Evolutionary conservation across 2,329 filamentous ascomycete genomes (phyloP).

Genomic region (Aspergillus viridinutans): DNA sequence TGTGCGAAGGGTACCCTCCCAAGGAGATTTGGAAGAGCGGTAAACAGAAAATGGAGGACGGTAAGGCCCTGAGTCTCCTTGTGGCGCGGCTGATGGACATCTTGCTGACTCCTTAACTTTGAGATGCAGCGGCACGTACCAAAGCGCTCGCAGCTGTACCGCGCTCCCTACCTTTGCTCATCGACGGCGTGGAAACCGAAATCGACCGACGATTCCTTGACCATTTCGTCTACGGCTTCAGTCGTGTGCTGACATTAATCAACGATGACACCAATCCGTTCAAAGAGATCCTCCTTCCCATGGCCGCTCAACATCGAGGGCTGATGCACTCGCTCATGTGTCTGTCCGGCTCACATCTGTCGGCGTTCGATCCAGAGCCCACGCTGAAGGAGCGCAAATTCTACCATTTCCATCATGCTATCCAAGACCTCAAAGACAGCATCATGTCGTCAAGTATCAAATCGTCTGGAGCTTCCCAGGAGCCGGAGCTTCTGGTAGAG

Average conservation of each 20-base stretch:
- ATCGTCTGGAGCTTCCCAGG: slow-evolving; percentile 18
- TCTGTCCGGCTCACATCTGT: slow-evolving; percentile 71
- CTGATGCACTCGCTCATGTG: slow-evolving; percentile 89
- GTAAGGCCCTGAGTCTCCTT: slow-evolving; percentile 27
- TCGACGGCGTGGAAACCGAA: slow-evolving; percentile 74
- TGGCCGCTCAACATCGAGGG: slow-evolving; percentile 73
- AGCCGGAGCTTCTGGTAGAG: slow-evolving; percentile 43
- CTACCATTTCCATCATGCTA: slow-evolving; percentile 48
- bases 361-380: slow-evolving; percentile 48
- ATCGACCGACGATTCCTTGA: slow-evolving; percentile 77
- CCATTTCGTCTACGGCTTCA: slow-evolving; percentile 76
- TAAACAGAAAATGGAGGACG: slow-evolving; percentile 68
- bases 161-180: slow-evolving; percentile 56
- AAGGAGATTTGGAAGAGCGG: slow-evolving; percentile 85
- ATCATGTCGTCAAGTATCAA: slow-evolving; percentile 28
- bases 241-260: slow-evolving; percentile 75
- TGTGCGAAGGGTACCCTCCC: slow-evolving; percentile 85
- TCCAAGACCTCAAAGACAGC: slow-evolving; percentile 38
- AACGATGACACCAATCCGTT: slow-evolving; percentile 79
- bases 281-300: slow-evolving; percentile 75
- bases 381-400: slow-evolving; percentile 52
- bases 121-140: slow-evolving; percentile 23
- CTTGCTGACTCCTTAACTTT: neutral
- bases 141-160: slow-evolving; percentile 33
- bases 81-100: neutral